phyloP scores from a whole-genome alignment of 148 eudicot species.

The Silene conica region DNA sequence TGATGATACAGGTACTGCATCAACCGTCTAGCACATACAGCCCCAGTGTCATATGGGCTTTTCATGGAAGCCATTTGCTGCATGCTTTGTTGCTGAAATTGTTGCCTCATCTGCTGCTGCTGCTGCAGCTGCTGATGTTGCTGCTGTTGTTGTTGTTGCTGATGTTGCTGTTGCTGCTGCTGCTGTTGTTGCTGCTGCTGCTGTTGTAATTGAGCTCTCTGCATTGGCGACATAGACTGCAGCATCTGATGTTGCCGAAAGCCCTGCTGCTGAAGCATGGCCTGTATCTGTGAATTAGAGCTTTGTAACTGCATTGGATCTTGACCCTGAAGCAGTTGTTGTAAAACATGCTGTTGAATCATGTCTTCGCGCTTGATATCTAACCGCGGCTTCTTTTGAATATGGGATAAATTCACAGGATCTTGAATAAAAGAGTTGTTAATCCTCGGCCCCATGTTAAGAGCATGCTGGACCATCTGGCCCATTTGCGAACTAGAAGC shows the following conservation, averaged over 20 bases:
- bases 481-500: slow-evolving; percentile 42
- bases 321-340: slow-evolving; percentile 70
- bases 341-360: slow-evolving; percentile 65
- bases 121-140: slow-evolving; percentile 46
- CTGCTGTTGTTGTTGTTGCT: slow-evolving; percentile 52
- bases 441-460: slow-evolving; percentile 45
- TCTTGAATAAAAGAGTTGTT: slow-evolving; percentile 60
- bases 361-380: slow-evolving; percentile 84
- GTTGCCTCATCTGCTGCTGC: slow-evolving; percentile 46
- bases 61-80: slow-evolving; percentile 60
- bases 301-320: slow-evolving; percentile 63
- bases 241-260: slow-evolving; percentile 58
- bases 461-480: slow-evolving; percentile 51
- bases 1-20: slow-evolving; percentile 96
- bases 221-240: slow-evolving; percentile 70
- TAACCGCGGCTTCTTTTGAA: slow-evolving; percentile 80
- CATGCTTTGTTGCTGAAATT: slow-evolving; percentile 62
- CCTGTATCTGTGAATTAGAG: slow-evolving; percentile 72
- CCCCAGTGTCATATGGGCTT: slow-evolving; percentile 64
- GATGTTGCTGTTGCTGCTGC: slow-evolving; percentile 28
- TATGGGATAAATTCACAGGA: slow-evolving; percentile 44
- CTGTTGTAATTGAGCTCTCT: slow-evolving; percentile 43
- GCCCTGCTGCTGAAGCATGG: slow-evolving; percentile 75
- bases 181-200: slow-evolving; percentile 1
- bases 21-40: slow-evolving; percentile 79